Percentiles rank a stretch among this genome's conserved stretches.
phyloP scores from a whole-genome alignment of 805 yeast species.

The Saccharomycopsis fibuligera region DNA sequence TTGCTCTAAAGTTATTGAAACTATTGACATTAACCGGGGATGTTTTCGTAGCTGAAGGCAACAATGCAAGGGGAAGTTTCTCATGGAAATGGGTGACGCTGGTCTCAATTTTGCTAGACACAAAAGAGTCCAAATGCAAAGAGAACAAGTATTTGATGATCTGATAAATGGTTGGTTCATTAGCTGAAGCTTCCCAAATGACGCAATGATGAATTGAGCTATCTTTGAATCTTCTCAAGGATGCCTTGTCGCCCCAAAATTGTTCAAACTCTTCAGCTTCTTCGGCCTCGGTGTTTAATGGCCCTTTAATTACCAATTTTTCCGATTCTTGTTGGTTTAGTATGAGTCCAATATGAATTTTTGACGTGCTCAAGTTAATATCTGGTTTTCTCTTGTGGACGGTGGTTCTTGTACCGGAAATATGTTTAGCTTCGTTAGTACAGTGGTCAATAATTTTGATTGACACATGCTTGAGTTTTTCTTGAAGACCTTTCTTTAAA shows the following conservation, averaged over 20 bases:
- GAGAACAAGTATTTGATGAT: slow-evolving; percentile 60
- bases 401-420: slow-evolving; percentile 16
- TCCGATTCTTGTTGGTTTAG: slow-evolving; percentile 71
- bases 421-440: slow-evolving; percentile 10
- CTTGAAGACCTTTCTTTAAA: slow-evolving; percentile 51
- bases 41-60: slow-evolving; percentile 51
- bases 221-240: slow-evolving; percentile 87
- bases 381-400: slow-evolving; percentile 45
- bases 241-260: slow-evolving; percentile 87
- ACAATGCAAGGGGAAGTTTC: slow-evolving; percentile 52
- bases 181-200: slow-evolving; percentile 59
- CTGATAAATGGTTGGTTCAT: slow-evolving; percentile 56
- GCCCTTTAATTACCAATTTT: slow-evolving; percentile 82
- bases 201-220: slow-evolving; percentile 88
- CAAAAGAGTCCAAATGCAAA: slow-evolving; percentile 50
- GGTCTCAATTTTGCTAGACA: slow-evolving; percentile 32
- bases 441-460: slow-evolving; percentile 18
- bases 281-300: slow-evolving; percentile 51
- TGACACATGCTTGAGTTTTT: slow-evolving; percentile 28
- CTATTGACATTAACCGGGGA: slow-evolving; percentile 38
- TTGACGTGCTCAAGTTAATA: slow-evolving; percentile 27
- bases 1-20: slow-evolving; percentile 37
- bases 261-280: slow-evolving; percentile 60
- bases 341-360: slow-evolving; percentile 53
- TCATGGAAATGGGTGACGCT: slow-evolving; percentile 42